Base-by-base conservation (phyloP, 2,329 filamentous ascomycete genomes). In the Metarhizium sp. region DNA sequence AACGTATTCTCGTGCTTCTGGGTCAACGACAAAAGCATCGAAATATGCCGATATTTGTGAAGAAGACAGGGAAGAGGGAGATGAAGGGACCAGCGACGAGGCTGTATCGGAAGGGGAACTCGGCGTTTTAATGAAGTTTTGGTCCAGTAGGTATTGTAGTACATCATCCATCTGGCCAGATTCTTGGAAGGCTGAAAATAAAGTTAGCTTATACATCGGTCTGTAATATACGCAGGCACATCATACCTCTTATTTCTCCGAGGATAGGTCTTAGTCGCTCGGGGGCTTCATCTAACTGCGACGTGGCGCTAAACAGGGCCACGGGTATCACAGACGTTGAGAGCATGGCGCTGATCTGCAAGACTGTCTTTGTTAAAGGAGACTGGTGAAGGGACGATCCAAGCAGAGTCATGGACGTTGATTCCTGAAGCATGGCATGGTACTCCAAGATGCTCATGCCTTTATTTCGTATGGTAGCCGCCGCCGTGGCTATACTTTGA, bases 281-380 rank as follows among this genome's bases (percentile, higher is more conserved):
- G 6, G 62, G 59, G 5, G 52, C 58, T 13, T 58, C 47, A 32
- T 57, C 59, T 20, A 34, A 40, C n/a, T 18, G 52, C n/a, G 52
- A 55, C 13, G 56, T 46, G 18, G 49, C 43, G 20, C 40, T 53
- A 52, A 64, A 62, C 29, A 64, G 51, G 20, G 59, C 43, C 7
- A 61, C 59, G 2, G 63, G 63, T 49, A 65, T 62, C 8, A 57
- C 57, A 2, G 60, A 59, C 2, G 52, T 51, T 1, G 63, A 62
- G n/a, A 65, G 57, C 63, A 65, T 63, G 10, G 62, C 55, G 51
- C 62, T 64, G 46, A 64, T 59, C n/a, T 60, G 58, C 32, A 64
- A 50, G 16, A 65, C 55, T 8, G 58, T 59, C 42, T 58, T 57
- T 8, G 62, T 62, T 4, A 62, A 54, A 2, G 62, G 62, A 7